Base-by-base conservation (phyloP, 2,329 filamentous ascomycete species). In the Stagonosporopsis vannaccii region DNA sequence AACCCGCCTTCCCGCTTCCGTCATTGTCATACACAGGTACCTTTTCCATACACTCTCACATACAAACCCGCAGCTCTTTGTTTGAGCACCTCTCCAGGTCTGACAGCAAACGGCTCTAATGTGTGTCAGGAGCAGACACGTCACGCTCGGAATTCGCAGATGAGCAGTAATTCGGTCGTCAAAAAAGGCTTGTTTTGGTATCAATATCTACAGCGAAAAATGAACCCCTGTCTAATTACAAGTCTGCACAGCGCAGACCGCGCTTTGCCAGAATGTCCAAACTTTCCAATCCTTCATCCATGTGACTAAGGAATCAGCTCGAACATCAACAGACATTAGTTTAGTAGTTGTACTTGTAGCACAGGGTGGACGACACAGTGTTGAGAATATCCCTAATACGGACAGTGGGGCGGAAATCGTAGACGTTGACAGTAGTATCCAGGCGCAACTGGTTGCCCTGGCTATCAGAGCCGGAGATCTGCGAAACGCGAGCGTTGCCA, bases 381-480 rank as follows among this genome's bases (percentile, higher is more conserved):
- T 74, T 66, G 6, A 75, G 51, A 28, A 75, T 60, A 39, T 75
- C 70, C 40, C 72, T 45, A 23, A 75, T 62, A 40, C 47, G 56
- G 20, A 73, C 63, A 55, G 63, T 58, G 8, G 68, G 71, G 15
- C 68, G 60, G 33, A 75, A 50, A 22, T 59, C 65, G 44, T 70
- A 66, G 6, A 74, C 62, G 33, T 63, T 68, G 56, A 74, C 48
- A 7, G 23, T 55, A 8, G 67, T 74, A 46, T 72, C 67, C 22
- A 74, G 48, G 19, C 65, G 67, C 4, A 75, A 62, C 3, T 47
- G n/a, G 28, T 61, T 62, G 17, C 68, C 68, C 7, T 28, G 39
- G 7, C 22, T 25, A 37, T 73, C 77, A 8, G 75, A 79, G 3
- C 81, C 81, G 35, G 71, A 69, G 58, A 84, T 77, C 40, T 44